Evolutionary conservation across 306 rosid genomes (phyloP).

Genomic region (Prunus davidiana): DNA sequence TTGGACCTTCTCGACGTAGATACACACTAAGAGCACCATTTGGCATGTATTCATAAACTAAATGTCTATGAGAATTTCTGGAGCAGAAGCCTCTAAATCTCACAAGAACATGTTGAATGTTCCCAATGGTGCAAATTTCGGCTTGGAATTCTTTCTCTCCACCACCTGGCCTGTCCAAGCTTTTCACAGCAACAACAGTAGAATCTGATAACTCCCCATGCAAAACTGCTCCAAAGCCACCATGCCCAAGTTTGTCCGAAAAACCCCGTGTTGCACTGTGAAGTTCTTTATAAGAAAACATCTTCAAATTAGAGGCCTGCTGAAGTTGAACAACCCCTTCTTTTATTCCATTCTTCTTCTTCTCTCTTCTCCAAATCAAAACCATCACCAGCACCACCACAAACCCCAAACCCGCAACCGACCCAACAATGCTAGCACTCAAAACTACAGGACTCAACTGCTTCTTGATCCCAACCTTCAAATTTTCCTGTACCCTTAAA

Average conservation of each 20-base stretch:
- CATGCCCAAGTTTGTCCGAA: slow-evolving; percentile 74
- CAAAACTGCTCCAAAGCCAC: slow-evolving; percentile 87
- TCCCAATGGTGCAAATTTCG: slow-evolving; percentile 80
- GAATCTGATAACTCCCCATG: slow-evolving; percentile 65
- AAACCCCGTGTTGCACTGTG: slow-evolving; percentile 61
- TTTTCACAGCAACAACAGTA: slow-evolving; percentile 65
- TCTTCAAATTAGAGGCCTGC: slow-evolving; percentile 47
- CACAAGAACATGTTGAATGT: slow-evolving; percentile 82
- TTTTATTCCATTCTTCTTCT: slow-evolving; percentile 27
- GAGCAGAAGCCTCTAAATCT: slow-evolving; percentile 84
- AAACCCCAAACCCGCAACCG: slow-evolving; percentile 37
- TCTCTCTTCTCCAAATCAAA: slow-evolving; percentile 30
- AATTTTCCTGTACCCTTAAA: slow-evolving; percentile 41
- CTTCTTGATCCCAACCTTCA: slow-evolving; percentile 11
- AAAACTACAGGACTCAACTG: slow-evolving; percentile 26
- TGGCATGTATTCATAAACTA: slow-evolving; percentile 84
- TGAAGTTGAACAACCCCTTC: slow-evolving; percentile 40
- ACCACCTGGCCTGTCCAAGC: slow-evolving; percentile 80
- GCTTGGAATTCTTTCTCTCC: slow-evolving; percentile 90
- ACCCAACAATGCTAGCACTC: slow-evolving; percentile 42
- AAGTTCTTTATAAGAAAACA: slow-evolving; percentile 76
- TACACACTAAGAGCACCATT: slow-evolving; percentile 68
- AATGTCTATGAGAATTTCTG: slow-evolving; percentile 65
- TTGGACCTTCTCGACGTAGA: slow-evolving; percentile 64
- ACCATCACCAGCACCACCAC: slow-evolving; percentile 31